Base-by-base conservation (phyloP, 2,329 filamentous ascomycete species). In the Talaromyces sp. region DNA sequence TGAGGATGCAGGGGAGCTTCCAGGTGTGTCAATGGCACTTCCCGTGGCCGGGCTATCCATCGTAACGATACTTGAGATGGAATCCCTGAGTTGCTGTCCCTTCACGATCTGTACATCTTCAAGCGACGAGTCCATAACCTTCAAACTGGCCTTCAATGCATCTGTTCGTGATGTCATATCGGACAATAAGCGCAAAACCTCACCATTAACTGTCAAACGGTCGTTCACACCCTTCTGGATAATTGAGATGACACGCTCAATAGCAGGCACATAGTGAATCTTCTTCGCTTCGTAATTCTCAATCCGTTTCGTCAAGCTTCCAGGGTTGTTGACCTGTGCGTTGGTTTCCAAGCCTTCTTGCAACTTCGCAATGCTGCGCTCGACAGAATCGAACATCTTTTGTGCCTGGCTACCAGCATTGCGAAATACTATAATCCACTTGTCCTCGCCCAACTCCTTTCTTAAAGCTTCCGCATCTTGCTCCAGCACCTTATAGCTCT, bases 151-250 rank as follows among this genome's bases (percentile, higher is more conserved):
- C 66, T 91, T 90, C 47, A 97, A 77, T 3, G 84, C 82, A 59
- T 87, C 83, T 84, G 92, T 95, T 64, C 88, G 87, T n/a, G 85
- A 80, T 65, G 91, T 87, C 77, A 97, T 88, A 64, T 97, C 92
- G 6, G 86, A 84, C 65, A 96, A 88, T 29, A 97, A 79, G 40
- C 91, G 85, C 24, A 97, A 74, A 57, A 97, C 94, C 73, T 97
- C 94, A 40, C 94, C 94, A 67, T 99, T 97, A 50, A 97, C 91
- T 0, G 94, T 97, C 45, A 97, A 79, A n/a, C 94, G 86, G 67
- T 97, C 91, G 68, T 90, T 89, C 65, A 97, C 88, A n/a, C 94
- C 94, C 68, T 91, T 93, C 63, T 97, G 91, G 46, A 97, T 97
- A 68, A 97, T 95, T 35, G 88, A 86, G 16, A 97, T 76, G 7